Base-by-base conservation (phyloP, 768 basidiomycete genomes). In the Leccinum subgranulosum region DNA sequence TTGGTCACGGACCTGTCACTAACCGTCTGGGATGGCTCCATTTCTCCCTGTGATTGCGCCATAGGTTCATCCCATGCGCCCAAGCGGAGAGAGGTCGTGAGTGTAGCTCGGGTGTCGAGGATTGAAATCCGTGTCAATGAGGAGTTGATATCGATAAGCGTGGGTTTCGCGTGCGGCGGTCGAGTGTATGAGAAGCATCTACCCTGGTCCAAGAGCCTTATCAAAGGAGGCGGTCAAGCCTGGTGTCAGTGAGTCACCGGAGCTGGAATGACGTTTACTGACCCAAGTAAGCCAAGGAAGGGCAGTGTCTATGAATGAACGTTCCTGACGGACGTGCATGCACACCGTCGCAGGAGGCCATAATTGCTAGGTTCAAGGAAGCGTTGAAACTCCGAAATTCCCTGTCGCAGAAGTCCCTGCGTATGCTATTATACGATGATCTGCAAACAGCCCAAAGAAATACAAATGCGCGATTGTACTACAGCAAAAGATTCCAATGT, bases 381-480 rank as follows among this genome's bases (percentile, higher is more conserved):
- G 41, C 6, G 49, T 54, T 54, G 51, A 39, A 58, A 60, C 49
- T 55, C 63, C 55, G 63, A 63, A 51, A 11, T 59, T 52, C 41
- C 51, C 60, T 3, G 49, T 55, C 55, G 49, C 54, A 57, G 52
- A 60, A 36, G 57, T 39, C 29, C 47, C 28, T 57, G 39, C 25
- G 21, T 54, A 51, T 41, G 56, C 49, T 55, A 27, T 27, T 27
- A 56, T 59, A 57, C 53, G 43, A 60, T 56, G 52, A 60, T 60
- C 66, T 59, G 56, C 59, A 57, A 45, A 59, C 59, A 51, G 31
- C 36, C 46, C 49, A 57, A 55, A 51, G 62, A 65, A 23, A 62
- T 70, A 69, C 69, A 73, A 57, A 60, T 62, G 59, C 41, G 29
- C 25, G 65, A 60, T 48, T 28, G 43, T 55, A 50, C 34, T 54